Evolutionary conservation across 2,329 filamentous ascomycete genomes (phyloP).

Genomic region (Curvularia sp.): DNA sequence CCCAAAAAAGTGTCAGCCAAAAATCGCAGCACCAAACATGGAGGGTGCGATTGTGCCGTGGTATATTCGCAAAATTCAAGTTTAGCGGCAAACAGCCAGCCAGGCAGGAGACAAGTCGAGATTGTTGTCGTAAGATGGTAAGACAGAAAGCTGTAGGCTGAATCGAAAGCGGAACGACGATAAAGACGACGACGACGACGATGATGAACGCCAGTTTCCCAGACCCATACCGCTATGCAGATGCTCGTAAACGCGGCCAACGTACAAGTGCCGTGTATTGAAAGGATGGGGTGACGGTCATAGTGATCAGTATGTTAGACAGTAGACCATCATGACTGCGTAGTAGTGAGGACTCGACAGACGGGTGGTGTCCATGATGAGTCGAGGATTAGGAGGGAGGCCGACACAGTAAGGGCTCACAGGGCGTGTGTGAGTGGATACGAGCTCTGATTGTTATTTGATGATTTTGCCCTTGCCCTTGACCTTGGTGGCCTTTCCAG

Average conservation of each 20-base stretch:
- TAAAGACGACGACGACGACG: slow-evolving; percentile 4
- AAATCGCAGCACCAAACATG: background rate
- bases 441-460: slow-evolving; percentile 46
- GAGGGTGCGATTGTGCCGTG: slow-evolving; percentile 14
- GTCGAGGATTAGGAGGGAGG: slow-evolving; percentile 36
- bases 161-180: slow-evolving; percentile 25
- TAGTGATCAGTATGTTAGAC: slow-evolving; percentile 34
- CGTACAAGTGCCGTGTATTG: slow-evolving; percentile 25
- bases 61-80: slow-evolving; percentile 17
- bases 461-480: slow-evolving; percentile 50
- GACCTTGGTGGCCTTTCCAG: slow-evolving; percentile 59
- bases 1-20: slow-evolving; percentile 1
- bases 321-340: slow-evolving; percentile 44
- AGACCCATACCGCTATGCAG: slow-evolving; percentile 46
- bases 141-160: slow-evolving; percentile 35
- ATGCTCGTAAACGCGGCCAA: slow-evolving; percentile 46
- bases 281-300: slow-evolving; percentile 10
- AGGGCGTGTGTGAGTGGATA: slow-evolving; percentile 21
- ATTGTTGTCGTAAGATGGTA: slow-evolving; percentile 24
- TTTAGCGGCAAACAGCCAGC: slow-evolving; percentile 12
- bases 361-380: slow-evolving; percentile 45
- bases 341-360: slow-evolving; percentile 40
- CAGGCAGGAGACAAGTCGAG: slow-evolving; percentile 5
- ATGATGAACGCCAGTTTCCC: slow-evolving; percentile 41
- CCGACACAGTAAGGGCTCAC: slow-evolving; percentile 34